Conservation (phyloP, 192 early-diverging fungal genomes). For the Haplosporangium gracile region DNA sequence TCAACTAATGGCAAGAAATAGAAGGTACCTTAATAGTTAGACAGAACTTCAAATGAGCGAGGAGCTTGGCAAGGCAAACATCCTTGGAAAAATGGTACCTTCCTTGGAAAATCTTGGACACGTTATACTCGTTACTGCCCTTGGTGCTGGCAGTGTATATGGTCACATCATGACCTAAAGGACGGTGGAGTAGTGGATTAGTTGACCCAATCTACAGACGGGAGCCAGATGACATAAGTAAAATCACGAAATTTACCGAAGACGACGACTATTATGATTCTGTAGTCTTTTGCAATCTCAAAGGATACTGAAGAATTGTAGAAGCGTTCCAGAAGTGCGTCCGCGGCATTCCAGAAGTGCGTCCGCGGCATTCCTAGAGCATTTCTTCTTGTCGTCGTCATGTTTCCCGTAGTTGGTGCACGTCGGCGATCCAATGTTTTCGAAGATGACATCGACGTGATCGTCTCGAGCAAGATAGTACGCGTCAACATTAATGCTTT, state of each 20-base stretch:
- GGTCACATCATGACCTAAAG: conserved; percentile 10
- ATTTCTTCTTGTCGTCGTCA: not conserved
- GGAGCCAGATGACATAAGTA: not conserved
- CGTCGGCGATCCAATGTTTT: conserved; percentile 28
- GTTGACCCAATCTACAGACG: not conserved
- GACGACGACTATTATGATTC: conserved; percentile 5
- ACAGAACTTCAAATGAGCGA: conserved; percentile 29
- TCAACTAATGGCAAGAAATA: not conserved
- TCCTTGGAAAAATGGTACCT: conserved; percentile 13
- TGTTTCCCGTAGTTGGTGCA: conserved; percentile 1
- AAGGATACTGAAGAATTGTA: not conserved
- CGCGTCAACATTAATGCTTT: conserved; percentile 26
- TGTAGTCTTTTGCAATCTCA: conserved; percentile 20
- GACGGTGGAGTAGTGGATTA: not conserved
- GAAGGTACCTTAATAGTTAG: conserved; percentile 23
- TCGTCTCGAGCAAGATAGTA: conserved; percentile 14
- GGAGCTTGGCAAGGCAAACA: conserved; percentile 17
- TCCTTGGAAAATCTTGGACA: conserved; percentile 21
- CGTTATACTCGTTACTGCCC: conserved; percentile 8
- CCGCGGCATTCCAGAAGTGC: too few relatives aligned
- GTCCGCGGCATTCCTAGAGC: conserved; percentile 1
- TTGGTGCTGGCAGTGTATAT: conserved; percentile 19
- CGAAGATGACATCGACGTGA: conserved; percentile 18
- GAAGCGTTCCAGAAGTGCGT: conserved; percentile 16
- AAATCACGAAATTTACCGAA: conserved; percentile 10